Evolutionary conservation across 495 filamentous ascomycete genomes (phyloP), one percentile per base, ranked within the genome.

Genomic region (Gamarada debralockiae): DNA sequence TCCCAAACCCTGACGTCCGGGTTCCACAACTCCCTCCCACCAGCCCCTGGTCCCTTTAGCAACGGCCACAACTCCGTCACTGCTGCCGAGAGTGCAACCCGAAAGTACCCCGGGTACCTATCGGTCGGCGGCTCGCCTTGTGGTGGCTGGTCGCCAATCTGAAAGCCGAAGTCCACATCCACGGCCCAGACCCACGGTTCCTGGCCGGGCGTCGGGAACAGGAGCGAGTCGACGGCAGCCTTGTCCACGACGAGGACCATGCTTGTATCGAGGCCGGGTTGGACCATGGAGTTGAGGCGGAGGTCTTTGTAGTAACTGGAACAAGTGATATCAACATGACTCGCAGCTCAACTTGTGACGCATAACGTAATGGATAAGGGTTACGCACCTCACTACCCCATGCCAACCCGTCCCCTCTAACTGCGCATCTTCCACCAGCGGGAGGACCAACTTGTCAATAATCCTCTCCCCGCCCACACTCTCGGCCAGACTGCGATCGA

Each of bases 161-260:
- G 7, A 22, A 49, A 49, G 12, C 21, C 33, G 27, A 13, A 36
- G 27, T 49, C 12, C 23, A 49, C 46, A 49, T 49, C 46, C 10
- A 49, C 46, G 3, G 46, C 46, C 46, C 46, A 49, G 24, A 49
- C 46, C 46, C 46, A 49, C 46, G 46, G 27, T 10, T 49, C 24
- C 23, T 49, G 46, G 12, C 46, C 46, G 10, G 9, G 9, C 22
- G 21, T 20, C 5, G 46, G 46, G 6, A 13, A 7, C 21, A 49
- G 46, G 5, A 49, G 23, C 10, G 46, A 49, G 4, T 5, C 12
- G 9, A 49, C 17, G 12, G 46, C 46, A 5, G 10, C 46, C 27
- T 23, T 20, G 22, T 49, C 46, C 10, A 49, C 10, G 9, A 49
- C 22, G 9, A 38, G 10, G n/a, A 7, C 10, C 27, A 49, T 49